These are phyloP conservation scores for Suhomyces chickasaworum DNA, from an alignment of 1,139 yeast species.

Conservation along the genomic window DNA sequence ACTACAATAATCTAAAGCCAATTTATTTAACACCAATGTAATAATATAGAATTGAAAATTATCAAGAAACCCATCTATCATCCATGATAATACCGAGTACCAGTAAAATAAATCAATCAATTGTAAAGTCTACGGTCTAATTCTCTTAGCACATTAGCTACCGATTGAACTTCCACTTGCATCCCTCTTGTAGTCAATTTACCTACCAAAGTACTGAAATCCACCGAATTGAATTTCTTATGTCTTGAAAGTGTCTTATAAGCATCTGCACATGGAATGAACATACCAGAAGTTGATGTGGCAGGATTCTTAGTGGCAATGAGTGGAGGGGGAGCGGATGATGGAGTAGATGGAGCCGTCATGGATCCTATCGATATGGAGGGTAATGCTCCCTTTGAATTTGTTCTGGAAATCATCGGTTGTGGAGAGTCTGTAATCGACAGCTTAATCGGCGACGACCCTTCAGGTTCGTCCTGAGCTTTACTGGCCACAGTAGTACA, in stretches of 20 bases:
- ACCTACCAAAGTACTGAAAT: constrained; percentile 72
- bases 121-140: constrained; percentile 68
- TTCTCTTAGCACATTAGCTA: constrained; percentile 79
- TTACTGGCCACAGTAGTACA: constrained; percentile 80
- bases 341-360: constrained; percentile 27
- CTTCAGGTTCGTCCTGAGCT: constrained; percentile 30
- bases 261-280: constrained; percentile 86
- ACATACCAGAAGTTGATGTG: constrained; percentile 46
- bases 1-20: too few relatives aligned
- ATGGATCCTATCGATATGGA: constrained; percentile 18
- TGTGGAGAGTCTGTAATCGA: constrained; percentile 16
- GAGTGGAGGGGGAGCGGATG: constrained; percentile 24
- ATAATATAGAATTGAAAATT: constrained; percentile 3
- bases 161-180: constrained; percentile 87
- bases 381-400: constrained; percentile 18
- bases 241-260: constrained; percentile 83
- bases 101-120: constrained; percentile 18
- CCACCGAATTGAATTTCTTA: constrained; percentile 70
- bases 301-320: constrained; percentile 22
- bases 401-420: constrained; percentile 18
- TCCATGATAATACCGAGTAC: neutral
- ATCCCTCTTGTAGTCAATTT: constrained; percentile 78
- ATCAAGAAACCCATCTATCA: too few relatives aligned
- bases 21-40: constrained; percentile 1
- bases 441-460: constrained; percentile 4